A percentile compares a stretch with the other conserved stretches of the same genome.
phyloP scores from a whole-genome alignment of 805 yeast genomes.

The Sugiyamaella floridensis region DNA sequence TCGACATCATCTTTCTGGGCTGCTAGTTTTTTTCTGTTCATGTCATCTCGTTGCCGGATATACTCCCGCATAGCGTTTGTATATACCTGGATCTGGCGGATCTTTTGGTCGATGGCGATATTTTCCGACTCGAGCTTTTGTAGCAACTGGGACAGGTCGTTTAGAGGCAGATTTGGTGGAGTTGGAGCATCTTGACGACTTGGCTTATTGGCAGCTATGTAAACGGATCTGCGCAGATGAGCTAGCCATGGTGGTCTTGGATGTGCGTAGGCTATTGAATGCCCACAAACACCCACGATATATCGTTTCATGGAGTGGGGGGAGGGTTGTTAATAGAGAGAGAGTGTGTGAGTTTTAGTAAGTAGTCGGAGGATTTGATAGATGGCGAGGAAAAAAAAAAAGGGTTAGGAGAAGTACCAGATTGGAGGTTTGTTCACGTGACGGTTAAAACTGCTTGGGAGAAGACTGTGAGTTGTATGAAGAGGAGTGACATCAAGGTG shows the following conservation, averaged over 20 bases:
- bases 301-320: not conserved
- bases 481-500: too few species aligned
- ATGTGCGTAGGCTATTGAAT: not conserved
- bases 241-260: not conserved
- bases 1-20: constrained; percentile 10
- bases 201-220: not conserved
- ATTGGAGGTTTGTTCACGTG: too few species aligned
- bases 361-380: too few species aligned
- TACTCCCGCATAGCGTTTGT: constrained; percentile 8
- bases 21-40: constrained; percentile 8
- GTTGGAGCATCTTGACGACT: not conserved
- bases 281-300: not conserved
- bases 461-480: too few species aligned
- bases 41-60: constrained; percentile 18
- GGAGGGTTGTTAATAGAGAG: too few species aligned
- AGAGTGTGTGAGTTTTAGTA: too few species aligned
- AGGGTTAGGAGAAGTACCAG: too few species aligned
- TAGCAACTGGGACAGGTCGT: not conserved
- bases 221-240: not conserved
- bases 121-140: not conserved
- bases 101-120: constrained; percentile 8
- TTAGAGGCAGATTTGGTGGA: not conserved
- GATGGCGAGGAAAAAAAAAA: too few species aligned
- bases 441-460: too few species aligned
- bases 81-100: constrained; percentile 17